Percentiles rank a stretch among this genome's conserved stretches.
Conservation (phyloP, 1,139 yeast species). For the Pichia sp. region DNA sequence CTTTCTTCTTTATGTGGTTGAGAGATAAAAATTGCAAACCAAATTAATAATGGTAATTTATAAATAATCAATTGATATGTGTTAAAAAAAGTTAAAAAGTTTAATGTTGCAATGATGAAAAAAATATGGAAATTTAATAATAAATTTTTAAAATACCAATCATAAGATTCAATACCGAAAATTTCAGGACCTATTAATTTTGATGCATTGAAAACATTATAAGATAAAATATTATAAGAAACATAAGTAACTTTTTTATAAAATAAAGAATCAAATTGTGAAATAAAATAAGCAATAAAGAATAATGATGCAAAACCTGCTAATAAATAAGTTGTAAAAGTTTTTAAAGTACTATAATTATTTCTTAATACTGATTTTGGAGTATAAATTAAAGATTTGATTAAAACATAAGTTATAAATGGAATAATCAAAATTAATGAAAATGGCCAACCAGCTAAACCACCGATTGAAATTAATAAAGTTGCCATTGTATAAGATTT, state of each 20-base stretch:
- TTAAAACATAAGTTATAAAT: slow-evolving; percentile 36
- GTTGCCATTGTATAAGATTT: slow-evolving; percentile 38
- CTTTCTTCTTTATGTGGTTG: slow-evolving; percentile 96
- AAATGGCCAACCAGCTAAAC: slow-evolving; percentile 90
- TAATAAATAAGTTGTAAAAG: slow-evolving; percentile 13
- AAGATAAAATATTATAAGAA: slow-evolving; percentile 75
- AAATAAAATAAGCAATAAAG: slow-evolving; percentile 33
- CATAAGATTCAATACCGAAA: slow-evolving; percentile 83
- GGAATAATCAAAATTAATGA: slow-evolving; percentile 63
- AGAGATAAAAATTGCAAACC: slow-evolving; percentile 59
- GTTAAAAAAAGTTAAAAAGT: slow-evolving; percentile 11
- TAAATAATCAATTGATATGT: slow-evolving; percentile 24
- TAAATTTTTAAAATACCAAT: slow-evolving; percentile 65
- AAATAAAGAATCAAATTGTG: slow-evolving; percentile 55
- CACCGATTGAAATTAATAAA: slow-evolving; percentile 55
- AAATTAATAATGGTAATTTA: slow-evolving; percentile 44
- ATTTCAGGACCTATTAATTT: slow-evolving; percentile 80
- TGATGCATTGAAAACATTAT: slow-evolving; percentile 71
- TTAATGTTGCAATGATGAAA: slow-evolving; percentile 39
- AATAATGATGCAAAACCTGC: slow-evolving; percentile 32
- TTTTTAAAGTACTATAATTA: slow-evolving; percentile 12
- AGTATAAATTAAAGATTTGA: slow-evolving; percentile 5
- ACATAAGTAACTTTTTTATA: slow-evolving; percentile 63
- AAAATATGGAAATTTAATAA: slow-evolving; percentile 65
- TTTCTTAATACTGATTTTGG: slow-evolving; percentile 17